phyloP scores from a whole-genome alignment of 129 eudicot species.

The Chrysanthemum seticuspe region DNA sequence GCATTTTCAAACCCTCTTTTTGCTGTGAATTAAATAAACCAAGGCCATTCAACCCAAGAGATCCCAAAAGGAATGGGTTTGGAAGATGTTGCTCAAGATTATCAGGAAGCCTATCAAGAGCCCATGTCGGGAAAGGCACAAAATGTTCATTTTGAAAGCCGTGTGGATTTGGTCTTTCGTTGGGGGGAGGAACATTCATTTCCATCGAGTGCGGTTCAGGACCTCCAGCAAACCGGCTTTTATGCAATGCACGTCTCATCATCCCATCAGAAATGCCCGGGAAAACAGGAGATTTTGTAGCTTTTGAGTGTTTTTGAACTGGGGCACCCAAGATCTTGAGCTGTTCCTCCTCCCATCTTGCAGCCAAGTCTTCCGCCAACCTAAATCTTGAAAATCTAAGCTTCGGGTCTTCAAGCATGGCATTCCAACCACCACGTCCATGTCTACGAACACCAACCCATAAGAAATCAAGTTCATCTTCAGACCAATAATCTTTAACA shows the following conservation, averaged over 20 bases:
- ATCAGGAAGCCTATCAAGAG: conserved; percentile 43
- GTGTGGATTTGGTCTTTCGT: conserved; percentile 26
- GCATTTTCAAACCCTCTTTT: conserved; percentile 29
- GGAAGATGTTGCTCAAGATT: conserved; percentile 30
- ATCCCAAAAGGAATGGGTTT: conserved; percentile 40
- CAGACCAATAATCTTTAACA: conserved; percentile 48
- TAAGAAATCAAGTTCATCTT: conserved; percentile 39
- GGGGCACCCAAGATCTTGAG: conserved; percentile 53
- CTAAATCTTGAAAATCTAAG: conserved; percentile 28
- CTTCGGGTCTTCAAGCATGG: conserved; percentile 33
- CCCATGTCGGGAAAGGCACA: conserved; percentile 46
- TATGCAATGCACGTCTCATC: conserved; percentile 71
- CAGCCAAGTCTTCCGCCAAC: conserved; percentile 23
- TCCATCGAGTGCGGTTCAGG: conserved; percentile 70
- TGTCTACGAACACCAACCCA: conserved; percentile 42
- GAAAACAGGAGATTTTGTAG: conserved; percentile 45
- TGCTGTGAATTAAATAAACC: conserved; percentile 29
- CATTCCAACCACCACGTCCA: conserved; percentile 39
- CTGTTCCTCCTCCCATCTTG: conserved; percentile 40
- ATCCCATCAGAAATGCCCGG: conserved; percentile 65
- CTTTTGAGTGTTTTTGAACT: conserved; percentile 24
- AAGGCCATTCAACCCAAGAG: conserved; percentile 37
- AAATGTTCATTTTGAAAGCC: conserved; percentile 35
- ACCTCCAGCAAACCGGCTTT: conserved; percentile 44
- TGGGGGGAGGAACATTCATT: conserved; percentile 36